phyloP scores from a whole-genome alignment of 2,329 filamentous ascomycete genomes.

The Cordyceps cateniannulata region DNA sequence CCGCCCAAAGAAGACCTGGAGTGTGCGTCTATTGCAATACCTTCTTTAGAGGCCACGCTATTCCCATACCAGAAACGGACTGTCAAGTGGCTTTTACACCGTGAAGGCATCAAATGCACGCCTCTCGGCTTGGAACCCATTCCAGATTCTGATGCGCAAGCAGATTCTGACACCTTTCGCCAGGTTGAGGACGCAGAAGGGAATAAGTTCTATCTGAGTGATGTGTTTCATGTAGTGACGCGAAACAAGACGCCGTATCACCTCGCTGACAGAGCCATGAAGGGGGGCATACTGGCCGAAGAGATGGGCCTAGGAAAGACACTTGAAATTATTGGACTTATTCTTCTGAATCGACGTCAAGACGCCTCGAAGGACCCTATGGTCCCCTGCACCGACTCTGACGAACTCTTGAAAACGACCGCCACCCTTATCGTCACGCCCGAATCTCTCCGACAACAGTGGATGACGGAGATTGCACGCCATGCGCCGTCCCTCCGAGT shows the following conservation, averaged over 20 bases:
- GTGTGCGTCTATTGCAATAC: slow-evolving; percentile 33
- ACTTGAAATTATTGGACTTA: slow-evolving; percentile 64
- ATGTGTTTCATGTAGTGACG: slow-evolving; percentile 54
- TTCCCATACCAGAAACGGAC: slow-evolving; percentile 69
- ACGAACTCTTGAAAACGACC: slow-evolving; percentile 37
- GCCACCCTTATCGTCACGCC: slow-evolving; percentile 59
- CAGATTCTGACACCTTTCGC: slow-evolving; percentile 24
- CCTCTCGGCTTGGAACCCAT: not conserved
- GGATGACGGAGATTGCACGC: slow-evolving; percentile 51
- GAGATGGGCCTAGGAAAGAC: slow-evolving; percentile 84
- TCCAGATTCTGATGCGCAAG: slow-evolving; percentile 11
- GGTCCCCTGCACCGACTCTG: not conserved
- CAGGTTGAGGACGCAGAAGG: slow-evolving; percentile 27
- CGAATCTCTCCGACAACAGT: slow-evolving; percentile 50
- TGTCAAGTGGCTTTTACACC: slow-evolving; percentile 61
- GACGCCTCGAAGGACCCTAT: not conserved
- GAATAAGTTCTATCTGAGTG: slow-evolving; percentile 48
- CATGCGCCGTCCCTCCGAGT: slow-evolving; percentile 54
- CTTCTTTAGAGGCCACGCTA: slow-evolving; percentile 42
- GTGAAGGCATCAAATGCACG: slow-evolving; percentile 55
- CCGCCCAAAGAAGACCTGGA: slow-evolving; percentile 40
- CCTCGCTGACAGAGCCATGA: slow-evolving; percentile 34
- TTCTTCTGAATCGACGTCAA: slow-evolving; percentile 53
- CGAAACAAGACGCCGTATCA: slow-evolving; percentile 40
- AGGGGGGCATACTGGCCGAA: slow-evolving; percentile 64